Evolutionary conservation across 371 early-diverging fungal species (phyloP), one percentile per base, ranked within the genome.

Genomic region (Mucor lusitanicus): DNA sequence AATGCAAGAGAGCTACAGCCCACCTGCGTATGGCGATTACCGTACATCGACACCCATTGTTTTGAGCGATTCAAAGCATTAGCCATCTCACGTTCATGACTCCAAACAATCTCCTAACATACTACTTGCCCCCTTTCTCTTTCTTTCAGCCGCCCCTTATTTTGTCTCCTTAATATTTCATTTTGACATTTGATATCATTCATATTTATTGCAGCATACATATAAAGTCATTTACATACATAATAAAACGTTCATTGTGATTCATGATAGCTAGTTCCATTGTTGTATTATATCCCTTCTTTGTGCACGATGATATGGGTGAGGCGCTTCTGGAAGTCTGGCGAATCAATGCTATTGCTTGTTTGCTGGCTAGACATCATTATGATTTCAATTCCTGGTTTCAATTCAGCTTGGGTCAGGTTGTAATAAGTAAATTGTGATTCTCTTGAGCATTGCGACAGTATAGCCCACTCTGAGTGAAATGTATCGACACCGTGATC

Each of bases 1-100:
- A 33, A 73, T 73, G 73, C 66, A 69, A 63, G 61, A 65, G 12
- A 69, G 48, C 11, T 32, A 27, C 11, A 42, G 44, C 46, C 70
- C 70, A 12, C 59, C 67, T 27, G 33, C 64, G 23, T 59, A 67
- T 55, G 64, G 40, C 46, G 59, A 60, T 35, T 64, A 60, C 39
- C 15, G 39, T 25, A 63, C 48, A 50, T 63, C 63, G 25, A 56
- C 44, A 21, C 57, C 64, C 13, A 23, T 50, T 7, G 1, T 50
- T 1, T 23, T 25, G 12, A 23, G 12, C 25, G 50, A 50, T 13
- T 50, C 50, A 11, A 50, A 50, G 13, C 50, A 50, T 23, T 50
- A 50, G 19, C 7, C 19, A n/a, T 44, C 44, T 19, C n/a, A 42
- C 33, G 37, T 37, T 44, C 44, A n/a, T 44, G 7, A 37, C 37